Base-by-base conservation (phyloP, 2,329 filamentous ascomycete species). In the Fusarium sp. region DNA sequence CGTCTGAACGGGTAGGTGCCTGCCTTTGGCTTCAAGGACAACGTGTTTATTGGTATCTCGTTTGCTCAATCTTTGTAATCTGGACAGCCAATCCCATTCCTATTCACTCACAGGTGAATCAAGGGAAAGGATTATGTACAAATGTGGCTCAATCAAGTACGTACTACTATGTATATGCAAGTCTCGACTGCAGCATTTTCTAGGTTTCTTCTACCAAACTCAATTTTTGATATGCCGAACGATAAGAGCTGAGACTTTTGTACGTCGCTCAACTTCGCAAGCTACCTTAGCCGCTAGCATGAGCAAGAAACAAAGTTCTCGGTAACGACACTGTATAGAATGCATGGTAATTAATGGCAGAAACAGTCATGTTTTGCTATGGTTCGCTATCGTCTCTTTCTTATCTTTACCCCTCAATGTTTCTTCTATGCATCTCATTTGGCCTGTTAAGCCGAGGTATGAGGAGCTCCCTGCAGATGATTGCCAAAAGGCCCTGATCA, bases 341-440 rank as follows among this genome's bases (percentile, higher is more conserved):
- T 18, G 30, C 30, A 15, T 32, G 13, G 18, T 20, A 18, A 48
- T 48, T 5, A n/a, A 32, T 49, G 20, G 5, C 15, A 33, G 32
- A 20, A 23, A 23, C 13, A 18, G 46, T 23, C 30, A 49, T 49
- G 20, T 18, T 49, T 49, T 49, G n/a, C 30, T 13, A 50, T 35
- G 33, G 30, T 35, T 50, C 14, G 27, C 30, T 32, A 48, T 48
- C 45, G n/a, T 5, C 6, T n/a, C n/a, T 49, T 46, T 23, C n/a
- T 23, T 49, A 50, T 50, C 46, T 50, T 50, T 64, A 58, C 44
- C 60, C 62, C 60, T 59, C 62, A 20, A n/a, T 30, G 30, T 50
- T 35, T 23, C 30, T 17, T 33, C 15, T 14, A 50, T n/a, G 30
- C 30, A 37, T 37, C 30, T 38, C 13, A 20, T 37, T 38, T n/a